Base-by-base conservation (phyloP, 257 asterid species). In the Solanum raphanifolium region DNA sequence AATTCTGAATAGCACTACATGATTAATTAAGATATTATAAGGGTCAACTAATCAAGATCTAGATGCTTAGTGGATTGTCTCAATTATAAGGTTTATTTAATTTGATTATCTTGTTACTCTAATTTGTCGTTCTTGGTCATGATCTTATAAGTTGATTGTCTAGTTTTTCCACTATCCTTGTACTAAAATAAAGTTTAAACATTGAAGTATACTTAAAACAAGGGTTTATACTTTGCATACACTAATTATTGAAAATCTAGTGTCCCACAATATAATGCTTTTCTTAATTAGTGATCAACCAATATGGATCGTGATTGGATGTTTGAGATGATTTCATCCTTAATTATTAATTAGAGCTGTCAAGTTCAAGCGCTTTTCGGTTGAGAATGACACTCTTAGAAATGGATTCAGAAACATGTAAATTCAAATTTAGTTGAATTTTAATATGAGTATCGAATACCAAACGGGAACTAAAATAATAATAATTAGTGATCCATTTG, bases 291-390 rank as follows among this genome's bases (percentile, higher is more conserved):
- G n/a, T 31, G 76, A 31, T 15, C 10, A 21, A 62, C 31, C 7
- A 2, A 65, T 25, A n/a, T 66, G 1, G 1, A 7, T 12, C 1
- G 7, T 65, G 72, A 11, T 23, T 0, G 3, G 7, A 65, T n/a
- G 6, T 7, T 9, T 11, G 16, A n/a, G 7, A 65, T 10, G 0
- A 12, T 4, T 62, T n/a, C 2, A 4, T 62, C 0, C 72, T 23
- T 65, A 4, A 66, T 25, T 48, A 48, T 15, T 43, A 13, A 7
- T 38, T 5, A 66, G 18, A 2, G 3, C 2, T 65, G 27, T 65
- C 3, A 2, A 25, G 15, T 11, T 25, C 9, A 6, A 62, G 1
- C 1, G 0, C 2, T 11, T 1, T n/a, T n/a, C 8, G 2, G 5
- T 58, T n/a, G 31, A 10, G 1, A 65, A 65, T 5, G 32, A 10